Conservation (phyloP, 2,329 filamentous ascomycete genomes). For the Colletotrichum sp. region DNA sequence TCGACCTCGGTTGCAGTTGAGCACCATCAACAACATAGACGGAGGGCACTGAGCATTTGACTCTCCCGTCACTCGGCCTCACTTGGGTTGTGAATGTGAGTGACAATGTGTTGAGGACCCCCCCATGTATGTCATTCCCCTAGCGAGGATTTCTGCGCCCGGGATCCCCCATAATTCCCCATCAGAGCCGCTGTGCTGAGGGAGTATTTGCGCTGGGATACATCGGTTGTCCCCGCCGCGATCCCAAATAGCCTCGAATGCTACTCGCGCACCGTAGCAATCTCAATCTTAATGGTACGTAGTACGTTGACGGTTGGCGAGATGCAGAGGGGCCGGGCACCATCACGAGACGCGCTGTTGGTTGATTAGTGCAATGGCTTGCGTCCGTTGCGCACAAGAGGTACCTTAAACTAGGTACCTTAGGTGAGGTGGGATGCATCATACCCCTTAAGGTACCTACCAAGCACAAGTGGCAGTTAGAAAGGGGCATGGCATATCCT, state of each 20-base stretch:
- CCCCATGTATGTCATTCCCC: neutral
- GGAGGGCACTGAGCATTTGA: neutral
- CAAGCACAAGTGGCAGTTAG: neutral
- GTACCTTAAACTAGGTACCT: neutral
- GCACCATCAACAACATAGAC: neutral
- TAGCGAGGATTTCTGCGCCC: slow-evolving; percentile 1
- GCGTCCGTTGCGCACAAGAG: neutral
- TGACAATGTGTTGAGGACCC: neutral
- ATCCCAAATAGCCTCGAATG: neutral
- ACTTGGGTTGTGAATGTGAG: neutral
- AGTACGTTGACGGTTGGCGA: neutral
- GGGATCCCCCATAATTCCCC: neutral
- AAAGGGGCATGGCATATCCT: neutral
- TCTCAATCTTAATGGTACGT: neutral
- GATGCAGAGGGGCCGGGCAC: slow-evolving; percentile 6
- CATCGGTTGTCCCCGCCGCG: slow-evolving; percentile 2
- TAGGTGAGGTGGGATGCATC: neutral
- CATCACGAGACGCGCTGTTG: neutral
- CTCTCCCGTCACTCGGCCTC: neutral
- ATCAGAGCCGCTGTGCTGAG: neutral
- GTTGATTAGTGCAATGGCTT: neutral
- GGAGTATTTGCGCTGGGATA: neutral
- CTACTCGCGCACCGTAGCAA: neutral
- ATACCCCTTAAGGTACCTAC: neutral
- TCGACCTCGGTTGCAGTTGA: neutral